Conservation (phyloP, 139 green algal genomes). For the Micractinium conductrix region DNA sequence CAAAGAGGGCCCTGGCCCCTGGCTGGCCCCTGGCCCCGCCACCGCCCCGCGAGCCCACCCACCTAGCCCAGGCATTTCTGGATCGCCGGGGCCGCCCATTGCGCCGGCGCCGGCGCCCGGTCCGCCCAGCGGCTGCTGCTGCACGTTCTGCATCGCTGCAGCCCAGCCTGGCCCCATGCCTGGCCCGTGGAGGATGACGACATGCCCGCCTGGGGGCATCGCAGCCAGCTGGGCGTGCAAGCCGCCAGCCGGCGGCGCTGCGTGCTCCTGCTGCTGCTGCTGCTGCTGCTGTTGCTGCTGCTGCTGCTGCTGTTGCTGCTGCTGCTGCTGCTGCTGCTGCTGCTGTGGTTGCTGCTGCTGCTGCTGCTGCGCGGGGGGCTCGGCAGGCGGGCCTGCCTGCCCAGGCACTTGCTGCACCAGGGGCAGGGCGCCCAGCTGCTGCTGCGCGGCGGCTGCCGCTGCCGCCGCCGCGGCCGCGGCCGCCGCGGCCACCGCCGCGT, state of each 20-base stretch:
- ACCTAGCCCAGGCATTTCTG: too few species aligned
- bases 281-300: neutral
- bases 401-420: neutral
- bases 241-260: too few species aligned
- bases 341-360: neutral
- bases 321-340: constrained; percentile 2
- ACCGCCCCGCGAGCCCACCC: too few species aligned
- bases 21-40: too few species aligned
- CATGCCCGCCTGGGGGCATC: too few species aligned
- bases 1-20: too few species aligned
- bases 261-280: neutral
- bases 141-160: neutral
- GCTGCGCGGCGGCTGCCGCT: neutral
- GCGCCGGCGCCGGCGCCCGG: too few species aligned
- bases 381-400: neutral
- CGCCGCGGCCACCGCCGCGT: neutral
- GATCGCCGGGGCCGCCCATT: too few species aligned
- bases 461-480: neutral
- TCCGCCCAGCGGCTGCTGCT: neutral
- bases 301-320: neutral
- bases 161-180: neutral
- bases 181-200: too few species aligned
- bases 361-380: neutral
- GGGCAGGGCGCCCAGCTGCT: neutral
- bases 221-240: too few species aligned